A percentile compares a stretch with the other conserved stretches of the same genome.
These are phyloP conservation scores for Willaertia magna DNA, from an alignment of 208 protist species.

Conservation along the genomic window DNA sequence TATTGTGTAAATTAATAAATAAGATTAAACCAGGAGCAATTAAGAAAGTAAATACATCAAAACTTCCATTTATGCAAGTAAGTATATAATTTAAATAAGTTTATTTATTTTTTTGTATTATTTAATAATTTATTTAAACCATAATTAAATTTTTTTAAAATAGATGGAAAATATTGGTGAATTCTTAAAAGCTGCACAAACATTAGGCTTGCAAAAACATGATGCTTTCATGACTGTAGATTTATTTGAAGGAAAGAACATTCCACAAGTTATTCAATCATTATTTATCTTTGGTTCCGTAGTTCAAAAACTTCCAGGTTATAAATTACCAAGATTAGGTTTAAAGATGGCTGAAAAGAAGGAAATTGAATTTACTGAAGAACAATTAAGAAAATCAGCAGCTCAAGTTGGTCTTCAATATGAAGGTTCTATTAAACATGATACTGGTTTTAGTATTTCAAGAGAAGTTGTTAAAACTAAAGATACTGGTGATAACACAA, in stretches of 20 bases:
- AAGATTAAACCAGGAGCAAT: constrained; percentile 10
- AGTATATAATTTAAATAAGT: no score
- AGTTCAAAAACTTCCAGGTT: neutral
- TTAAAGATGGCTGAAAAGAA: neutral
- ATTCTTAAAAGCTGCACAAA: neutral
- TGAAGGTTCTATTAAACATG: neutral
- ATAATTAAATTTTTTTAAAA: no score
- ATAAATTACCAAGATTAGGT: neutral
- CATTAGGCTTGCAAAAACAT: neutral
- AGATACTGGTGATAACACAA: neutral
- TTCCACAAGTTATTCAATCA: constrained; percentile 1
- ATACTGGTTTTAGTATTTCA: neutral
- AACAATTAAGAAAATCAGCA: neutral
- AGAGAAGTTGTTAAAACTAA: neutral
- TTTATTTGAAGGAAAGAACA: constrained; percentile 15
- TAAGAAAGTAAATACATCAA: neutral
- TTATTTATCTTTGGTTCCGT: neutral
- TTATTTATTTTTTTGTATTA: neutral
- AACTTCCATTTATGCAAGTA: constrained; percentile 12
- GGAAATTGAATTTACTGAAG: constrained; percentile 8
- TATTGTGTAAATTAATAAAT: constrained; percentile 9
- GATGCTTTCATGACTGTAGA: constrained; percentile 12
- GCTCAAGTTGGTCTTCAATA: neutral
- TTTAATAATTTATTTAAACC: constrained; percentile 1
- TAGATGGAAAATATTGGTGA: constrained; percentile 9